These are phyloP conservation scores for Carex arenaria DNA, from an alignment of 202 grass and related monocot genomes.

Conservation along the genomic window DNA sequence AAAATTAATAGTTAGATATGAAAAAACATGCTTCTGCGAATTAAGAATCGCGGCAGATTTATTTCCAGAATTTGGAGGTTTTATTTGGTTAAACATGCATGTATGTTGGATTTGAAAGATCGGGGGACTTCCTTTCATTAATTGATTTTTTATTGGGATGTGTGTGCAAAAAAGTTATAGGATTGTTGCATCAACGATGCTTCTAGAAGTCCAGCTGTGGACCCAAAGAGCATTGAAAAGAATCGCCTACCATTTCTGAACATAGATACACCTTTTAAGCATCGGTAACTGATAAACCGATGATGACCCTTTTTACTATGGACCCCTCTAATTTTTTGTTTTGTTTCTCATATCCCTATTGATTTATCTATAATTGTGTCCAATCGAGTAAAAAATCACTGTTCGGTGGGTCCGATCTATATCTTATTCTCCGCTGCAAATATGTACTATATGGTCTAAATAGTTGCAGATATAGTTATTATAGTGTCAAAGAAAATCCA, in stretches of 20 bases:
- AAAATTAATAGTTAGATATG: too few relatives aligned
- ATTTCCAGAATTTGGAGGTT: too few relatives aligned
- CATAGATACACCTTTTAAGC: neutral
- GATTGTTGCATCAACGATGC: neutral
- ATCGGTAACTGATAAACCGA: neutral
- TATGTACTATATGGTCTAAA: neutral
- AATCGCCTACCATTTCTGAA: slow-evolving; percentile 7
- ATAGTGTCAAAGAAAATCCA: neutral
- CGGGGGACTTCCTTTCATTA: neutral
- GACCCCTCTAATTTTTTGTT: neutral
- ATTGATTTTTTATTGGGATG: neutral
- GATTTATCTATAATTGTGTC: neutral
- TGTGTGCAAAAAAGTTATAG: neutral
- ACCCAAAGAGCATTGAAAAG: slow-evolving; percentile 8
- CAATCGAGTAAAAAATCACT: neutral
- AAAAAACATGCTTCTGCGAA: too few relatives aligned
- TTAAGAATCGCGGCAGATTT: too few relatives aligned
- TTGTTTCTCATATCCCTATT: neutral
- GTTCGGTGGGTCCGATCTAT: neutral
- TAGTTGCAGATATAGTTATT: neutral
- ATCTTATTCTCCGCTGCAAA: neutral
- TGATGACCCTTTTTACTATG: neutral
- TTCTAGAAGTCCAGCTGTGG: slow-evolving; percentile 5
- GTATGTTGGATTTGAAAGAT: neutral
- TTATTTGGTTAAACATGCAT: neutral